These are phyloP conservation scores for Sclerotinia sclerotiorum DNA, from an alignment of 2,329 filamentous ascomycete genomes.

Conservation along the genomic window DNA sequence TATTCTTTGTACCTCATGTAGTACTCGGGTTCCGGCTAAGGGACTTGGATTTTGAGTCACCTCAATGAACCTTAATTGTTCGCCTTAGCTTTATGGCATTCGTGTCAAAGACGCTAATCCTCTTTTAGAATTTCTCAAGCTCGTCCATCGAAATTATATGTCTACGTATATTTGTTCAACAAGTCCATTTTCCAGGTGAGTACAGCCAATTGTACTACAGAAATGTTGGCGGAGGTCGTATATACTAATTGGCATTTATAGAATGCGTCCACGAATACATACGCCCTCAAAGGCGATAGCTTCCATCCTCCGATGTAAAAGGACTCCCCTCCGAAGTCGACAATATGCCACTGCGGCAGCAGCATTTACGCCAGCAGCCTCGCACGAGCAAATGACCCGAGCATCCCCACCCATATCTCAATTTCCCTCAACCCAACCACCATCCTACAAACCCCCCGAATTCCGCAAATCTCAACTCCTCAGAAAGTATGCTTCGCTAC, in stretches of 20 bases:
- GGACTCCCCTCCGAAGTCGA: slow-evolving; percentile 42
- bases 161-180: slow-evolving; percentile 1
- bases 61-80: not conserved
- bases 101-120: slow-evolving; percentile 25
- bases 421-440: slow-evolving; percentile 70
- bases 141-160: slow-evolving; percentile 16
- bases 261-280: slow-evolving; percentile 53
- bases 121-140: slow-evolving; percentile 32
- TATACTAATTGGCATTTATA: slow-evolving; percentile 23
- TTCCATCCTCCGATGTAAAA: slow-evolving; percentile 41
- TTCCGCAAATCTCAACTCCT: slow-evolving; percentile 87
- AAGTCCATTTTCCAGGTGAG: slow-evolving; percentile 26
- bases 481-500: slow-evolving; percentile 69
- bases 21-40: not conserved
- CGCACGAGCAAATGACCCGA: slow-evolving; percentile 50
- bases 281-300: slow-evolving; percentile 37
- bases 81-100: slow-evolving; percentile 5
- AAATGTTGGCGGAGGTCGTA: not conserved
- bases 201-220: slow-evolving; percentile 15
- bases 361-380: slow-evolving; percentile 49
- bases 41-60: slow-evolving; percentile 18
- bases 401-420: slow-evolving; percentile 42
- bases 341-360: slow-evolving; percentile 52
- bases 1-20: slow-evolving; percentile 4
- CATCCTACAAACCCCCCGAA: slow-evolving; percentile 81